Base-by-base conservation (phyloP, 108 stramenopile genomes). In the Cyclostephanos tholiformis region DNA sequence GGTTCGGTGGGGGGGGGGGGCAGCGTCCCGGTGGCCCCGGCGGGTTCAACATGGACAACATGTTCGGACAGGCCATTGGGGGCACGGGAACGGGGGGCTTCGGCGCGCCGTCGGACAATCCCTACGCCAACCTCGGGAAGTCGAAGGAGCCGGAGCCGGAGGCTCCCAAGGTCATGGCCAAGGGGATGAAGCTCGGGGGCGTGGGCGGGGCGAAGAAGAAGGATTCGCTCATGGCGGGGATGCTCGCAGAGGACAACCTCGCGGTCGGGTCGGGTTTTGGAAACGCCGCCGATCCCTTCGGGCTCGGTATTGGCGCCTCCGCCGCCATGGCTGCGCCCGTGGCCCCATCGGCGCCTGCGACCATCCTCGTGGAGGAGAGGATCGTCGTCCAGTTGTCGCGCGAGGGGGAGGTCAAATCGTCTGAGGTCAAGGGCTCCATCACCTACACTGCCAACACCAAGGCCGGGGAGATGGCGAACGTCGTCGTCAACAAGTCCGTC, bases 401-500 rank as follows among this genome's bases (percentile, higher is more conserved):
- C 52, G 98, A 99, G 86, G 97, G 97, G 62, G 90, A 77, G 41
- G 85, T 99, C 61, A 93, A 98, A 74, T 72, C 84, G 39, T 91
- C 92, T 55, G 98, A 97, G 63, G 89, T 99, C 66, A 97, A 97
- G 92, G 98, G 98, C 26, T 93, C 96, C 25, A 88, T 99, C 62
- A 95, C 95, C 41, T 87, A 98, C 27, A 99, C 98, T 35, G 98
- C 98, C 43, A 96, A 96, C 72, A 92, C 90, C n/a, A 97, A 99
- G 41, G 96, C 84, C 12, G 97, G 95, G 16, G 71, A 94, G 20
- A 71, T 70, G 61, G 97, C 96, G 76, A 84, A 86, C 58, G 87
- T 98, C 63, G 74, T 69, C 19, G 91, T 96, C 82, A 92, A 94
- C 86, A 94, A 92, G 79, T 82, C 75, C 12, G 80, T 84, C 6